A percentile compares a stretch with the other conserved stretches of the same genome.
Evolutionary conservation across 345 rosid species (phyloP).

Genomic region (Rhodomyrtus tomentosa): DNA sequence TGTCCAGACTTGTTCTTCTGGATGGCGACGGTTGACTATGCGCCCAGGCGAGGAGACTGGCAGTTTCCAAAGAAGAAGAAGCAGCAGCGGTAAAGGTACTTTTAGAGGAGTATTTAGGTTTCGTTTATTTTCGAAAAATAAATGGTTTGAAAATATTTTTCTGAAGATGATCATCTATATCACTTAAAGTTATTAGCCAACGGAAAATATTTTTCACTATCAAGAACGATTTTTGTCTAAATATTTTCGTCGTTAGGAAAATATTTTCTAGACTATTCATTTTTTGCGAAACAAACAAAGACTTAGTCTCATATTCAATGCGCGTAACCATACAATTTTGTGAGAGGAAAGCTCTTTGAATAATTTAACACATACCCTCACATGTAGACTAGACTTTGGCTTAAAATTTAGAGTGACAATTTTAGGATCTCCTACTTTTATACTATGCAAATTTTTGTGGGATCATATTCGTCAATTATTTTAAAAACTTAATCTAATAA

Average conservation of each 20-base stretch:
- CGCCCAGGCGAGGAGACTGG: not conserved
- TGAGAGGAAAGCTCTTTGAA: not conserved
- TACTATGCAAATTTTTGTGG: not conserved
- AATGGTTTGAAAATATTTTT: no score
- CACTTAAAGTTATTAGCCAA: no score
- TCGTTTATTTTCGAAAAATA: no score
- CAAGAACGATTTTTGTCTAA: no score
- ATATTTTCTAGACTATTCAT: no score
- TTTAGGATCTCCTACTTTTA: not conserved
- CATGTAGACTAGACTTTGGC: no score
- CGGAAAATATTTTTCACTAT: no score
- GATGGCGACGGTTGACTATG: not conserved
- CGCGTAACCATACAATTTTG: no score
- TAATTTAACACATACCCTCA: not conserved
- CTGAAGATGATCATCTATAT: no score
- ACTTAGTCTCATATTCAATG: not conserved
- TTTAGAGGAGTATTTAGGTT: not conserved
- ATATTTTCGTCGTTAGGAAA: no score
- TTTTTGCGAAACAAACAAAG: no score
- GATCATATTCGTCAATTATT: accelerated
- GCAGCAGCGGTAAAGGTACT: not conserved
- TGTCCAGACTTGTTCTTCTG: not conserved
- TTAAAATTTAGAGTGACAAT: no score
- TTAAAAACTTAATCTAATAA: not conserved
- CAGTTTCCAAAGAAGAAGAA: not conserved